A percentile compares a stretch with the other conserved stretches of the same genome.
Evolutionary conservation across 768 basidiomycete genomes (phyloP).

Genomic region (Botryobasidium botryosum): DNA sequence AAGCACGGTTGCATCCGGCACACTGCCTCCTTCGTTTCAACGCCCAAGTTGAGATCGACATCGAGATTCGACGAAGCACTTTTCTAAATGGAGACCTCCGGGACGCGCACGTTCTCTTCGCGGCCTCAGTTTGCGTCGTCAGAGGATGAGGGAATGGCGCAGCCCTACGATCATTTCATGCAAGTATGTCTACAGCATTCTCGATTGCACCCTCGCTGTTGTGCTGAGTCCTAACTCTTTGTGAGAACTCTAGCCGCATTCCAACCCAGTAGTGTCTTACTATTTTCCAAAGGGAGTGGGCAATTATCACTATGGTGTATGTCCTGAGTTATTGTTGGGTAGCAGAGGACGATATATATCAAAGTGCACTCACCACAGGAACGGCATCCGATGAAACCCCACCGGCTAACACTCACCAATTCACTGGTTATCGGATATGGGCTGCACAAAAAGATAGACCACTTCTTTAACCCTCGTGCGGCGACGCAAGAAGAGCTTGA

Average conservation of each 20-base stretch:
- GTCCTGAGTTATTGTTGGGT: slow-evolving; percentile 14
- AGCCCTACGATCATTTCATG: slow-evolving; percentile 25
- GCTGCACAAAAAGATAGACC: slow-evolving; percentile 84
- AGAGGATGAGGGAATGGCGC: slow-evolving; percentile 48
- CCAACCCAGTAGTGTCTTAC: slow-evolving; percentile 83
- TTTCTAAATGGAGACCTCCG: too few species aligned
- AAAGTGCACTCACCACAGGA: slow-evolving; percentile 35
- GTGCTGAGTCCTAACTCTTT: background rate
- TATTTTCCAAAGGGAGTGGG: slow-evolving; percentile 92
- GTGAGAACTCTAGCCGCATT: slow-evolving; percentile 39
- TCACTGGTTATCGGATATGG: slow-evolving; percentile 93
- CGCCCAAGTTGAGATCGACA: too few species aligned
- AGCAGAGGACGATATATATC: slow-evolving; percentile 4
- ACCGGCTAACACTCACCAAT: slow-evolving; percentile 89
- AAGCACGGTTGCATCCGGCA: too few species aligned
- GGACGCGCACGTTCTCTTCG: slow-evolving; percentile 42
- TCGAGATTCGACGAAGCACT: too few species aligned
- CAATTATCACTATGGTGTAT: slow-evolving; percentile 89
- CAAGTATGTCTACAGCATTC: slow-evolving; percentile 3
- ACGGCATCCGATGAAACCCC: slow-evolving; percentile 97
- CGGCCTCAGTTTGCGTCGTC: slow-evolving; percentile 62
- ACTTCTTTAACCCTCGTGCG: slow-evolving; percentile 74
- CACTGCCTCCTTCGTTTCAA: too few species aligned
- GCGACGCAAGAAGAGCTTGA: slow-evolving; percentile 84
- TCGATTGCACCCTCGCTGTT: background rate